Conservation (phyloP, 106 monocot species). For the Xerophyta viscosa region DNA sequence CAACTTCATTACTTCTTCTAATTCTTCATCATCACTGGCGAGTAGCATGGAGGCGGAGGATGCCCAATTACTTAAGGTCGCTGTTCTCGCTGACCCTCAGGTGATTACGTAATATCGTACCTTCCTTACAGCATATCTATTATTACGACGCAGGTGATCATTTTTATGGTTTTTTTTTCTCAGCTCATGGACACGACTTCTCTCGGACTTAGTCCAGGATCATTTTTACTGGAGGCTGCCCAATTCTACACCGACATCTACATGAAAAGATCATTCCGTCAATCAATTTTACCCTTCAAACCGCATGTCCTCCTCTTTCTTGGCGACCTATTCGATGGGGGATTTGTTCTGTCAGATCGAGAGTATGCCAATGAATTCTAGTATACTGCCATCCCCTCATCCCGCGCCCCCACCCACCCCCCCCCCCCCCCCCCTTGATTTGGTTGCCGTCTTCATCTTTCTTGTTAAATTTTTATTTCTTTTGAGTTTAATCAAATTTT, state of each 20-base stretch:
- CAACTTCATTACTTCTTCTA: background rate
- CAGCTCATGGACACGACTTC: slow-evolving; percentile 92
- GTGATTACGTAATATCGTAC: slow-evolving; percentile 11
- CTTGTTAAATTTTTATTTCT: too few species aligned
- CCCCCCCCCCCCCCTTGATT: too few species aligned
- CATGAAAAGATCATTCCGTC: slow-evolving; percentile 78
- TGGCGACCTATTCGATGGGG: slow-evolving; percentile 94
- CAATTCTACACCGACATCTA: slow-evolving; percentile 89
- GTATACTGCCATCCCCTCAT: too few species aligned
- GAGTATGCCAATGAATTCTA: slow-evolving; percentile 34
- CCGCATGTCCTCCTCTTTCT: slow-evolving; percentile 78
- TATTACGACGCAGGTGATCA: background rate
- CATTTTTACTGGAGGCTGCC: slow-evolving; percentile 50
- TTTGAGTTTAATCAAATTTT: too few species aligned
- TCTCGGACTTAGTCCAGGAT: slow-evolving; percentile 50
- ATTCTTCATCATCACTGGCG: background rate
- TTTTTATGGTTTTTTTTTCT: slow-evolving; percentile 1
- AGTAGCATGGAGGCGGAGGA: background rate
- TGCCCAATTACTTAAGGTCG: slow-evolving; percentile 37
- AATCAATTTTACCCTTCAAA: slow-evolving; percentile 63
- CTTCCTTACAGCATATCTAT: background rate
- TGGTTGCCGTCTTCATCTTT: too few species aligned
- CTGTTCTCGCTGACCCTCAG: slow-evolving; percentile 85
- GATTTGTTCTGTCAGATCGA: slow-evolving; percentile 66
- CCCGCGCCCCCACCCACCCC: too few species aligned